Conservation (phyloP, 805 yeast species). For the Blastobotrys muscicola region DNA sequence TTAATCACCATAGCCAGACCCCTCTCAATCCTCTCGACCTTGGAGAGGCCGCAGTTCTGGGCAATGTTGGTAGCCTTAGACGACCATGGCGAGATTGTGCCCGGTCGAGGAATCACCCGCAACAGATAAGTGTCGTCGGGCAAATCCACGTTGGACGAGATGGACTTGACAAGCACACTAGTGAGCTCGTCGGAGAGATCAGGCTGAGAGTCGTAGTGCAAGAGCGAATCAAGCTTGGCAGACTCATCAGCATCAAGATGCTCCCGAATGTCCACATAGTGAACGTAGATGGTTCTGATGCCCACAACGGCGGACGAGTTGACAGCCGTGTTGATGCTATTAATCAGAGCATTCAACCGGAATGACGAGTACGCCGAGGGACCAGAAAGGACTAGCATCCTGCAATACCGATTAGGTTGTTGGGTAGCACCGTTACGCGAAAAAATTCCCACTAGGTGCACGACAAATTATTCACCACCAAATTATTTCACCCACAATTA, state of each 20-base stretch:
- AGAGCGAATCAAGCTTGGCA: constrained; percentile 45
- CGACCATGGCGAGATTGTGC: constrained; percentile 98
- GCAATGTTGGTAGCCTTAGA: constrained; percentile 96
- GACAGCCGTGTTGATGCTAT: constrained; percentile 64
- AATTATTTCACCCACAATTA: too few relatives aligned
- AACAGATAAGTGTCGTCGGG: constrained; percentile 42
- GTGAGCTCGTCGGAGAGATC: constrained; percentile 42
- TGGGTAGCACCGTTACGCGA: background rate
- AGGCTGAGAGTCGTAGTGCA: constrained; percentile 64
- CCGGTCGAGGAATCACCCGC: constrained; percentile 81
- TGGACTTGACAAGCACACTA: constrained; percentile 32
- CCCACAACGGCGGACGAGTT: constrained; percentile 57
- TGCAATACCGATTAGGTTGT: constrained; percentile 2
- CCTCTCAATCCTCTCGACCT: constrained; percentile 79
- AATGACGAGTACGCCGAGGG: constrained; percentile 84
- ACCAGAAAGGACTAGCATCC: constrained; percentile 58
- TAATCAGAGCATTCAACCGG: constrained; percentile 63
- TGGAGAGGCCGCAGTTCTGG: constrained; percentile 72
- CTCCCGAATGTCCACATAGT: constrained; percentile 57
- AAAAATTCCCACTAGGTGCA: background rate
- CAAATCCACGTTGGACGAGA: constrained; percentile 16
- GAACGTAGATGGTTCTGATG: constrained; percentile 68
- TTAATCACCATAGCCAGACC: constrained; percentile 70
- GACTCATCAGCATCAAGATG: constrained; percentile 23
- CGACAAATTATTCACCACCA: too few relatives aligned